Evolutionary conservation across 2,329 filamentous ascomycete genomes (phyloP).

Genomic region (Phaeosphaeriaceae sp.): DNA sequence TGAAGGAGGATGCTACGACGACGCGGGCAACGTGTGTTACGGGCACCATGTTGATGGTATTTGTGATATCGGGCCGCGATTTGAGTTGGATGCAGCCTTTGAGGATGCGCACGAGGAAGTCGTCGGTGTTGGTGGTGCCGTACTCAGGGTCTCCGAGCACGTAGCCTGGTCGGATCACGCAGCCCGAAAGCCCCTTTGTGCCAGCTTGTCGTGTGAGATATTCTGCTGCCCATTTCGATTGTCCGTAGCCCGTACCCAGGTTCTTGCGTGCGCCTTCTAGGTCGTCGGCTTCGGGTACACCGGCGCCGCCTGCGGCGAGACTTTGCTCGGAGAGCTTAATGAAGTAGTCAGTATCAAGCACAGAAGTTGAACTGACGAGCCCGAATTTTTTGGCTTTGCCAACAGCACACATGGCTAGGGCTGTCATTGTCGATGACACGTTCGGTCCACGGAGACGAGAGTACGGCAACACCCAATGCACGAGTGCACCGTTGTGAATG

Average conservation of each 20-base stretch:
- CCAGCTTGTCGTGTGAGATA: conserved; percentile 80
- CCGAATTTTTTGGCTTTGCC: conserved; percentile 80
- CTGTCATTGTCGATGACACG: conserved; percentile 80
- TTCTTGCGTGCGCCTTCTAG: conserved; percentile 76
- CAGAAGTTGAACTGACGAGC: conserved; percentile 83
- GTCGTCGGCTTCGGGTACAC: conserved; percentile 77
- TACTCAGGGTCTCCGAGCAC: conserved; percentile 74
- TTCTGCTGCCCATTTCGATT: conserved; percentile 84
- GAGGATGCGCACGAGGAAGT: conserved; percentile 84
- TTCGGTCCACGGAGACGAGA: conserved; percentile 74
- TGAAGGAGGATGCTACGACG: conserved; percentile 74
- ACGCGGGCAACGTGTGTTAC: conserved; percentile 84
- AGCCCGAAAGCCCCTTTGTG: conserved; percentile 73
- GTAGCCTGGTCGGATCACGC: conserved; percentile 84
- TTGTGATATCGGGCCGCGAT: conserved; percentile 75
- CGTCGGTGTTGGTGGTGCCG: conserved; percentile 79
- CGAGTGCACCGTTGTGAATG: conserved; percentile 73
- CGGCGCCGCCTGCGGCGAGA: conserved; percentile 65
- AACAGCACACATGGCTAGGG: conserved; percentile 74
- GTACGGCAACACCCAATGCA: conserved; percentile 85
- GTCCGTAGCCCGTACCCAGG: conserved; percentile 86
- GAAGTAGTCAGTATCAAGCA: conserved; percentile 83
- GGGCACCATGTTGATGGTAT: conserved; percentile 88
- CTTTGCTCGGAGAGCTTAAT: conserved; percentile 72
- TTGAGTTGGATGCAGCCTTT: conserved; percentile 87